These are phyloP conservation scores for Phytopythium oedochilum DNA, from an alignment of 352 stramenopile genomes.

Conservation along the genomic window DNA sequence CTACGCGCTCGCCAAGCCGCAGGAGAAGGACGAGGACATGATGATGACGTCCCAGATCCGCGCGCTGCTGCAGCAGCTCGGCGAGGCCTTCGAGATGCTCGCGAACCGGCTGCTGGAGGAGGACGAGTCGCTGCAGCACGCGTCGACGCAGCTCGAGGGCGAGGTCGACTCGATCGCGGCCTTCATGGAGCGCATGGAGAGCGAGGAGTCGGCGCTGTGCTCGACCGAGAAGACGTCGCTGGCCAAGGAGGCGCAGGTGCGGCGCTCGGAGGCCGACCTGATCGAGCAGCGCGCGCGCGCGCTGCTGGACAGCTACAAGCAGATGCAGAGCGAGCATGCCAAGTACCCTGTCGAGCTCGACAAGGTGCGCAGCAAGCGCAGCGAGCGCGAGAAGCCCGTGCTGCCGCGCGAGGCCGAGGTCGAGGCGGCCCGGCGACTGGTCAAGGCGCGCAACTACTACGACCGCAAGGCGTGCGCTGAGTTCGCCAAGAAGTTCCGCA, in stretches of 20 bases:
- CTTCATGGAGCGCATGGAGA: conserved; percentile 90
- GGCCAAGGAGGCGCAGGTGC: conserved; percentile 78
- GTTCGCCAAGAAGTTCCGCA: conserved; percentile 79
- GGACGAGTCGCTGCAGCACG: conserved; percentile 81
- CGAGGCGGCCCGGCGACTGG: conserved; percentile 65
- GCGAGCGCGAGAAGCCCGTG: conserved; percentile 66
- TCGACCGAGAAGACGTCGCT: conserved; percentile 85
- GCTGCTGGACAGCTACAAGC: conserved; percentile 86
- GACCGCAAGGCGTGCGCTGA: conserved; percentile 76
- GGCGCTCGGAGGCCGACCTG: conserved; percentile 70
- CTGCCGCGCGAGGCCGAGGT: conserved; percentile 68
- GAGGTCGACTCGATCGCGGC: conserved; percentile 86
- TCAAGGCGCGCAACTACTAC: conserved; percentile 89
- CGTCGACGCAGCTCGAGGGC: conserved; percentile 72
- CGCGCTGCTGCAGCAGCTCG: conserved; percentile 78
- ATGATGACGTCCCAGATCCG: conserved; percentile 91
- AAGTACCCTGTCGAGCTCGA: conserved; percentile 81
- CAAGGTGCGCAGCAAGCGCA: conserved; percentile 77
- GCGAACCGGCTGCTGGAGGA: conserved; percentile 83
- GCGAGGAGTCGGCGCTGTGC: conserved; percentile 76
- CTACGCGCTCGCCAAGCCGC: conserved; percentile 72
- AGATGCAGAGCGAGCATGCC: conserved; percentile 81
- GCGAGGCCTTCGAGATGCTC: conserved; percentile 86
- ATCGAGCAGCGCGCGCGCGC: conserved; percentile 82
- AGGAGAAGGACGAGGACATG: conserved; percentile 90